A percentile compares a stretch with the other conserved stretches of the same genome.
These are phyloP conservation scores for Oryza australiensis DNA, from an alignment of 176 grass and related monocot genomes.

Conservation along the genomic window DNA sequence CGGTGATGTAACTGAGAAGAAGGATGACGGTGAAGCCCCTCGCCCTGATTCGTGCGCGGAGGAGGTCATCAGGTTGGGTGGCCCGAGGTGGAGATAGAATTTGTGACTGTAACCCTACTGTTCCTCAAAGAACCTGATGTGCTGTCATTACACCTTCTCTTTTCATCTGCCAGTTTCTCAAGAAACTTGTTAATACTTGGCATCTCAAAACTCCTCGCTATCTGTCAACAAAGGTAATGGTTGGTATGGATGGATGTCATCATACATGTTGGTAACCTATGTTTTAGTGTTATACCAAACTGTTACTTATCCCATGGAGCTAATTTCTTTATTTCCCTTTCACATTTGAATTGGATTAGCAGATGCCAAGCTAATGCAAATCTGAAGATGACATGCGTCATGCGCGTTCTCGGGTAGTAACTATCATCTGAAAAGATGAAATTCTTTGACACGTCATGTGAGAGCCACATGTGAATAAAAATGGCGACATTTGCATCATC, in stretches of 20 bases:
- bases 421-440: not conserved
- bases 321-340: not conserved
- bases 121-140: not conserved
- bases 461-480: not conserved
- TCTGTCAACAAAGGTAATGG: not conserved
- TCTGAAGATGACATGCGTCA: not conserved
- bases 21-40: conserved; percentile 44
- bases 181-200: not conserved
- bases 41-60: conserved; percentile 63
- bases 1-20: conserved; percentile 62
- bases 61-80: conserved; percentile 85
- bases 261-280: not conserved
- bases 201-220: not conserved
- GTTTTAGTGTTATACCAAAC: not conserved
- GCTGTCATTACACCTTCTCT: not conserved
- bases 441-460: not conserved
- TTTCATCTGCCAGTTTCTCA: not conserved
- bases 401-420: not conserved
- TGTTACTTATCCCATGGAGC: not conserved
- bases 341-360: not conserved
- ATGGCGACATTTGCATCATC: not conserved
- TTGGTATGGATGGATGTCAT: not conserved
- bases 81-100: conserved; percentile 67
- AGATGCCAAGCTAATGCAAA: not conserved
- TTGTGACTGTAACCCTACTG: not conserved